Evolutionary conservation across 2,329 filamentous ascomycete species (phyloP), one percentile per base, ranked within the genome.

Genomic region (Fusarium sp.): DNA sequence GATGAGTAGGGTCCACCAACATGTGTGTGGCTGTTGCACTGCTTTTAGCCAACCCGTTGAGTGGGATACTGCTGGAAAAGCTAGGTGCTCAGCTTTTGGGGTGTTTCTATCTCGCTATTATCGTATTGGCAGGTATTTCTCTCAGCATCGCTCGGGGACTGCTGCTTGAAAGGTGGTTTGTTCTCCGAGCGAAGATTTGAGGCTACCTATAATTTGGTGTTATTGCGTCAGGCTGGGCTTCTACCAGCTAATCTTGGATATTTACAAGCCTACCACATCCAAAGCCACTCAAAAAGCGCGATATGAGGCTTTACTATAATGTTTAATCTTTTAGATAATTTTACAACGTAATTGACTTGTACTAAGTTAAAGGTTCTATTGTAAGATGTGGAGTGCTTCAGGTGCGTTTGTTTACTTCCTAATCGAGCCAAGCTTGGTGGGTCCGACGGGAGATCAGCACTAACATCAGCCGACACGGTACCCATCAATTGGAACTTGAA

Each of bases 11-110:
- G 0, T 83, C 82, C 0, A 75, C 80, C 17, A 83, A 83, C 50
- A 79, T 79, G 32, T 73, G 83, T 5, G 82, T 81, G 7, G 78
- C 79, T 12, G 81, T 84, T 39, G 77, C 81, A 0, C 75, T 82
- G 0, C 62, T 85, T 14, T 65, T 84, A 2, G 78, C 80, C 1
- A 79, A 83, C 2, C 83, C 83, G 0, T 70, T 83, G 2, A 80
- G 80, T 10, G 82, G 82, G 1, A 74, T 81, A 38, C 70, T 84
- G 63, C 70, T 85, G 0, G 76, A 83, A 46, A 75, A 75, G 0
- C 76, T 82, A 4, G 82, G 81, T 0, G 77, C 81, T 2, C 74
- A 75, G 52, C 73, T 77, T 0, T 72, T 84, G 12, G 79, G 82
- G 12, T 81, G 79, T 2, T 80, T 85, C 24, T 83, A 82, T 61